Evolutionary conservation across 148 eudicot species (phyloP).

Genomic region (Amaranthus palmeri): DNA sequence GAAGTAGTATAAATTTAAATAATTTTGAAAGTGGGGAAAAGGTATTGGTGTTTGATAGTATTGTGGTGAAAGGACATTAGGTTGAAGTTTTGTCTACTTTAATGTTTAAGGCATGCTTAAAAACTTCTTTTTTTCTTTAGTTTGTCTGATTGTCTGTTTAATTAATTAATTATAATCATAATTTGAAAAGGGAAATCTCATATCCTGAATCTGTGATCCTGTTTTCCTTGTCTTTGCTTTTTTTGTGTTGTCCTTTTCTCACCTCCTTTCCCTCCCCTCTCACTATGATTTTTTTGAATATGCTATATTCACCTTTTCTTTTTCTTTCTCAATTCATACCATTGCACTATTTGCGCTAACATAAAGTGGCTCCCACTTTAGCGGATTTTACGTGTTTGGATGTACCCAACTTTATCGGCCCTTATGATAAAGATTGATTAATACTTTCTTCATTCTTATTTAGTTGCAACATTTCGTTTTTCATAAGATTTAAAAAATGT

Average conservation of each 20-base stretch:
- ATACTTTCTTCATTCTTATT: no score
- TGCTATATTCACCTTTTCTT: neutral
- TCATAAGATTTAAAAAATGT: no score
- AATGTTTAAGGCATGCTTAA: conserved; percentile 5
- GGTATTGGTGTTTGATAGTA: neutral
- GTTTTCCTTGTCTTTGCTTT: conserved; percentile 17
- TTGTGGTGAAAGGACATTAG: neutral
- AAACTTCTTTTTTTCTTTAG: neutral
- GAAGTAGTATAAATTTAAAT: no score
- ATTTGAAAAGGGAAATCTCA: conserved; percentile 8
- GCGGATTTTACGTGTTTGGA: no score
- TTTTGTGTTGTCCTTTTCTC: conserved; percentile 27
- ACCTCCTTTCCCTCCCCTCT: neutral
- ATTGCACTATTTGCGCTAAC: no score
- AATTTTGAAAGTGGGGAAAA: neutral
- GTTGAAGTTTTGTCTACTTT: conserved; percentile 1
- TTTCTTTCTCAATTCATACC: no score
- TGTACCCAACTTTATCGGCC: no score
- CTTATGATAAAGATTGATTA: no score
- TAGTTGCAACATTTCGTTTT: no score
- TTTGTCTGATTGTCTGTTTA: conserved; percentile 10
- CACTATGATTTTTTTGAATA: conserved; percentile 5
- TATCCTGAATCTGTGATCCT: conserved; percentile 19
- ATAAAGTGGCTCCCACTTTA: no score
- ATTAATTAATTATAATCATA: neutral